A percentile compares a stretch with the other conserved stretches of the same genome.
phyloP scores from a whole-genome alignment of 805 yeast genomes.

The Candida sonorensis region DNA sequence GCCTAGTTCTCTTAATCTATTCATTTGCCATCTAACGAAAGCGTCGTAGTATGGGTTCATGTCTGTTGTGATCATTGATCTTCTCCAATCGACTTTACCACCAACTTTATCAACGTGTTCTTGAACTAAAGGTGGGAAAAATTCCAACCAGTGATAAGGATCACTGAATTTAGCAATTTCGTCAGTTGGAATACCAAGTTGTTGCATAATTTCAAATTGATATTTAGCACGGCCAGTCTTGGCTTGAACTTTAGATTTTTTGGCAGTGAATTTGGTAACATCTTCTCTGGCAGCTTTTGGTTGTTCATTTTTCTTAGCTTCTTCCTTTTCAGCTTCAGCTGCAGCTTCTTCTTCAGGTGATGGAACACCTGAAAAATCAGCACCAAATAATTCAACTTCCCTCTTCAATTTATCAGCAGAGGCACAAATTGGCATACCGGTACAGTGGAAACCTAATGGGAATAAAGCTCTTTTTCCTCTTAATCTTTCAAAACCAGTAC shows the following conservation, averaged over 20 bases:
- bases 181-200: constrained; percentile 77
- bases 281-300: constrained; percentile 52
- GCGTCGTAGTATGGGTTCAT: constrained; percentile 93
- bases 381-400: constrained; percentile 88
- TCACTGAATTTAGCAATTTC: constrained; percentile 88
- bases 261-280: constrained; percentile 85
- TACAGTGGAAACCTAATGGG: constrained; percentile 98
- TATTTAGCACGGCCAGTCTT: constrained; percentile 91
- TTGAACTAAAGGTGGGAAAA: constrained; percentile 87
- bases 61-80: constrained; percentile 92
- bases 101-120: constrained; percentile 77
- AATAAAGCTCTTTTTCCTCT: constrained; percentile 85
- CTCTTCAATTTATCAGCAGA: constrained; percentile 92
- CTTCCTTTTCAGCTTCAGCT: constrained; percentile 23
- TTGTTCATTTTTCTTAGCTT: constrained; percentile 23
- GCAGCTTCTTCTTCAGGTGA: constrained; percentile 49
- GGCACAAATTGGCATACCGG: constrained; percentile 97
- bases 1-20: constrained; percentile 72
- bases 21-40: constrained; percentile 95
- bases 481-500: constrained; percentile 92
- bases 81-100: constrained; percentile 96
- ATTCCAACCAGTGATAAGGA: constrained; percentile 82
- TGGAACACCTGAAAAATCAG: constrained; percentile 65
- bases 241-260: constrained; percentile 89
- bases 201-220: constrained; percentile 95